Percentiles rank a stretch among this genome's conserved stretches.
phyloP scores from a whole-genome alignment of 148 eudicot genomes.

The Diospyros kaki region DNA sequence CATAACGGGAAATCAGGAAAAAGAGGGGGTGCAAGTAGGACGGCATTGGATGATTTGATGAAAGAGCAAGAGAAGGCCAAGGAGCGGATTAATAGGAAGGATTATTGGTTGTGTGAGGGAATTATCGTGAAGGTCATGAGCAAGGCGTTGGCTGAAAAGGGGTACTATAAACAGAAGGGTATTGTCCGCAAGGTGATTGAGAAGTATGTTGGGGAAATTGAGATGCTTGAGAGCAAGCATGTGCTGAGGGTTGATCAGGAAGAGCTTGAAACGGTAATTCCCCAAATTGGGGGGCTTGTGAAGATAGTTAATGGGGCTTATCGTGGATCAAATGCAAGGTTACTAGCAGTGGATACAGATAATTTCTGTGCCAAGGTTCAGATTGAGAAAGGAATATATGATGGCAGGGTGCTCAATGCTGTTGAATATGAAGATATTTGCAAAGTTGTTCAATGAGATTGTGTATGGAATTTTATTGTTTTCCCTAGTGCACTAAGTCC shows the following conservation, averaged over 20 bases:
- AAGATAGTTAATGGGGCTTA: slow-evolving; percentile 91
- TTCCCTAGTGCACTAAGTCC: too few relatives aligned
- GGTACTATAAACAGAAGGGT: slow-evolving; percentile 88
- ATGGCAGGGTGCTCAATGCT: slow-evolving; percentile 75
- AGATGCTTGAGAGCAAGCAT: slow-evolving; percentile 83
- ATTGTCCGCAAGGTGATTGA: slow-evolving; percentile 70
- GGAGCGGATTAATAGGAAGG: slow-evolving; percentile 76
- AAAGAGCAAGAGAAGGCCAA: slow-evolving; percentile 79
- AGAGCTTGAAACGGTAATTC: slow-evolving; percentile 91
- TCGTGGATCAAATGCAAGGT: slow-evolving; percentile 67
- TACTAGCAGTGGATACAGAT: slow-evolving; percentile 55
- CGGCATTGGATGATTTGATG: slow-evolving; percentile 83
- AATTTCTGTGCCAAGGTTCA: slow-evolving; percentile 80
- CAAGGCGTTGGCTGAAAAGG: slow-evolving; percentile 68
- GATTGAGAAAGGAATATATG: slow-evolving; percentile 85
- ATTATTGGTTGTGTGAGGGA: slow-evolving; percentile 82
- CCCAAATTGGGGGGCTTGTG: slow-evolving; percentile 86
- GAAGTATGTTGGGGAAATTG: slow-evolving; percentile 82
- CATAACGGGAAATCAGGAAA: slow-evolving; percentile 19
- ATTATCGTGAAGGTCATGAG: slow-evolving; percentile 93
- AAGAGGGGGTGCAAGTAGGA: slow-evolving; percentile 20
- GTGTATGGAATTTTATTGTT: background rate
- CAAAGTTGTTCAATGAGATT: slow-evolving; percentile 41
- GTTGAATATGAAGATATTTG: slow-evolving; percentile 90
- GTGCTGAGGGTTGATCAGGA: slow-evolving; percentile 89